Conservation (phyloP, 2,329 filamentous ascomycete genomes). For the Botrytis galanthina region DNA sequence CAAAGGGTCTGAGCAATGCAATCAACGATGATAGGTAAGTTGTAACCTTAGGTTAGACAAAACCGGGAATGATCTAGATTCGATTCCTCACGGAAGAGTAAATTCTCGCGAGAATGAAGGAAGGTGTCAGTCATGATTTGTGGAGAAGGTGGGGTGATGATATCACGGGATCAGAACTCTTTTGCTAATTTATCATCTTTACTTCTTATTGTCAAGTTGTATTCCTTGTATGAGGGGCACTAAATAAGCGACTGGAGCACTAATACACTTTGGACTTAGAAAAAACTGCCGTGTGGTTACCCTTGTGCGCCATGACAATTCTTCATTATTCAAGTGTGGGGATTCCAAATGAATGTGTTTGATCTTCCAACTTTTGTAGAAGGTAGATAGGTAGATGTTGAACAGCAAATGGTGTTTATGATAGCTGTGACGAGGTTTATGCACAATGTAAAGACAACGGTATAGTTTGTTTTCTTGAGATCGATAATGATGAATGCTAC, state of each 20-base stretch:
- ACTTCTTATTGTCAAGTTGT: not conserved
- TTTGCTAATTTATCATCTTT: not conserved
- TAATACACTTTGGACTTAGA: not conserved
- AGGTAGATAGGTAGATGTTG: not conserved
- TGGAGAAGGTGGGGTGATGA: not conserved
- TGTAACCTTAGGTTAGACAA: no score
- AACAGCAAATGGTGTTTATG: not conserved
- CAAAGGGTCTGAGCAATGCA: no score
- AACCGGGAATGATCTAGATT: no score
- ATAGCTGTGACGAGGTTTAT: not conserved
- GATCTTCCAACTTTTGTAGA: not conserved
- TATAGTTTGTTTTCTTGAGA: not conserved
- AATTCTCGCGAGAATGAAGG: no score
- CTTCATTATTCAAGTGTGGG: not conserved
- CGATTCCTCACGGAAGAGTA: no score
- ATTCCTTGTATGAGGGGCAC: not conserved
- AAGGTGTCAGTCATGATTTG: not conserved
- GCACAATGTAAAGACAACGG: not conserved
- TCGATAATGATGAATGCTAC: not conserved
- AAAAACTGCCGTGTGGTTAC: not conserved
- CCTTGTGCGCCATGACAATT: not conserved
- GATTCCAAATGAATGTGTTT: not conserved
- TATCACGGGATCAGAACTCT: not conserved
- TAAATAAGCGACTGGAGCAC: constrained; percentile 1
- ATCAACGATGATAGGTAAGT: no score